Base-by-base conservation (phyloP, 345 rosid genomes). In the Salix purpurea region DNA sequence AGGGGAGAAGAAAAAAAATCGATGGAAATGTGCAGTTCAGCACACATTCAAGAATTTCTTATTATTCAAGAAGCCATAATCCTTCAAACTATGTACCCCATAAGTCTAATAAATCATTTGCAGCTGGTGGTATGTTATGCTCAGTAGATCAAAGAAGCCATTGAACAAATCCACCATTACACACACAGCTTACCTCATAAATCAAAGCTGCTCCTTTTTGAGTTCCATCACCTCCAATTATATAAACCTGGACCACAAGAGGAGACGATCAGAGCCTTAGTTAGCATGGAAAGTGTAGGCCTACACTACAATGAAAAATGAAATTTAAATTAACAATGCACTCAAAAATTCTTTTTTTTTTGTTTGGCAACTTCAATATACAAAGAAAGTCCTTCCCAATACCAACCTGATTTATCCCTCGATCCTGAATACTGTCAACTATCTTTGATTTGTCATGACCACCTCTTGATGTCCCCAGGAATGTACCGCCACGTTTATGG, bases 191-290 rank as follows among this genome's bases (percentile, higher is more conserved):
- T 81, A 94, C 97, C 91, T 92, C 88, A 64, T 81, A 92, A 60
- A 92, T 85, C 40, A 85, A 85, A 71, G 86, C 84, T 40, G 92
- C 93, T 84, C 92, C 97, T 75, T 80, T 92, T 82, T 86, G 97
- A 75, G 91, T 88, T 83, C 97, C 97, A 86, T 92, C 97, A 60
- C 97, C 97, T 76, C 97, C 97, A 77, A 90, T 89, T 74, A 92
- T 88, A 78, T 89, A 92, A 67, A 90, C 97, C 97, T 92, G 79
- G 48, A 79, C 60, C 79, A 72, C 32, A 39, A 76, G 70, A 52
- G 65, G 70, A 64, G 15, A 65, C 24, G 73, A 74, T 61, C 34
- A 73, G 74, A 76, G 65, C 52, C 58, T 32, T 67, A 1, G 36
- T 32, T 67, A 1, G 28, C 56, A 66, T 8, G 19, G 62, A 69